Base-by-base conservation (phyloP, 1,284 basidiomycete species). In the Cryptococcus wingfieldii region DNA sequence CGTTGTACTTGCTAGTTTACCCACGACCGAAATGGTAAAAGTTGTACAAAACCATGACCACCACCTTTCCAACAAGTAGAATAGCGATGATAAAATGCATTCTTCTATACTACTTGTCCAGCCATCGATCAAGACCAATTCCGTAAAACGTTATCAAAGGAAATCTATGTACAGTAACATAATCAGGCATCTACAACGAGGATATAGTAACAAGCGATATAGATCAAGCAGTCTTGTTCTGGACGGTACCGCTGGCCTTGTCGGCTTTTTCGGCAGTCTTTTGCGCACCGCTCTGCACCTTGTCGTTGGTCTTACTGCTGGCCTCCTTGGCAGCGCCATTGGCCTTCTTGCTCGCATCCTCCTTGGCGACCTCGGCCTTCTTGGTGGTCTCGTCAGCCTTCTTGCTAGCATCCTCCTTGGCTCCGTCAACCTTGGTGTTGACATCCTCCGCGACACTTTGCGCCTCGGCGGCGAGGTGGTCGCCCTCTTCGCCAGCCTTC, bases 401-500 rank as follows among this genome's bases (percentile, higher is more conserved):
- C 41, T 42, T 42, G 39, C 19, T 19, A 42, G 39, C 16, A 42
- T 16, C 39, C 6, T 9, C 19, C 41, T 42, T 23, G 41, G 19
- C 41, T 8, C 19, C n/a, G 16, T 46, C 44, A 16, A 25, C 19
- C 19, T 28, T 46, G 25, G 13, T 23, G 44, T 23, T 28, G 25
- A 34, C 46, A 9, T 28, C 27, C 7, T 47, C 46, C 13, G 46
- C 25, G 31, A 34, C 46, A 7, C 19, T 14, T 8, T 23, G 16
- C n/a, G 41, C 41, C 19, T 42, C 41, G n/a, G 16, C 41, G 12
- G 49, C 53, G 8, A 53, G 62, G 56, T 64, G 46, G 43, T 43
- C 27, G 41, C 39, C 51, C 45, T 54, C 60, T 39, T 63, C 66
- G 38, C 60, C 54, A 19, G 65, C 62, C 60, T 69, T 68, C 51